These are phyloP conservation scores for Keithomyces neogunnii DNA, from an alignment of 2,329 filamentous ascomycete genomes.

Conservation along the genomic window DNA sequence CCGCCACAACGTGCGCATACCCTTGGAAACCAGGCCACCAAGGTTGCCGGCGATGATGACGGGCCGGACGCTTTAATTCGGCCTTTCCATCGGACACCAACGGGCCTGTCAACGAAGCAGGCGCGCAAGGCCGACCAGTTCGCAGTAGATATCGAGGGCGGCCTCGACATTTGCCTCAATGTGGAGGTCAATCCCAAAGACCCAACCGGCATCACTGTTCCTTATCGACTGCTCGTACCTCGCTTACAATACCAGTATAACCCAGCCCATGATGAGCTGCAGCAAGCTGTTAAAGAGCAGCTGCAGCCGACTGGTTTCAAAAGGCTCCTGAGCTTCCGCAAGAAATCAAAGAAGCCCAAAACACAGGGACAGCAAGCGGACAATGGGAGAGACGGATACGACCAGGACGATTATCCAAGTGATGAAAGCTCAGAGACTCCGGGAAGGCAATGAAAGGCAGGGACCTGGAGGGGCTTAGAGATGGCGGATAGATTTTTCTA, in stretches of 20 bases:
- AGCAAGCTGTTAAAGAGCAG: slow-evolving; percentile 14
- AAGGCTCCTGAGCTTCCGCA: slow-evolving; percentile 36
- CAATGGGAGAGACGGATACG: slow-evolving; percentile 16
- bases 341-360: slow-evolving; percentile 20
- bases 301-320: slow-evolving; percentile 31
- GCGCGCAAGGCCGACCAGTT: slow-evolving; percentile 43
- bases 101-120: slow-evolving; percentile 56
- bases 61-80: slow-evolving; percentile 13
- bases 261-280: slow-evolving; percentile 28
- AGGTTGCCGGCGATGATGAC: slow-evolving; percentile 3
- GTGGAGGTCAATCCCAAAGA: slow-evolving; percentile 82
- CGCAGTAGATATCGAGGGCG: slow-evolving; percentile 70
- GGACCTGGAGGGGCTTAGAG: neutral
- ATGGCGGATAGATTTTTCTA: slow-evolving; percentile 4
- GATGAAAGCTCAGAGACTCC: slow-evolving; percentile 6
- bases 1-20: slow-evolving; percentile 24
- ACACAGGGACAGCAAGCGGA: slow-evolving; percentile 13
- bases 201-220: slow-evolving; percentile 77
- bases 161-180: slow-evolving; percentile 80
- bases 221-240: slow-evolving; percentile 81
- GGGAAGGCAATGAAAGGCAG: slow-evolving; percentile 4
- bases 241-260: slow-evolving; percentile 56
- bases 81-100: slow-evolving; percentile 61
- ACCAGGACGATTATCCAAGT: slow-evolving; percentile 11
- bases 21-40: slow-evolving; percentile 16